Conservation (phyloP, 345 rosid genomes). For the Eucalyptus decipiens region DNA sequence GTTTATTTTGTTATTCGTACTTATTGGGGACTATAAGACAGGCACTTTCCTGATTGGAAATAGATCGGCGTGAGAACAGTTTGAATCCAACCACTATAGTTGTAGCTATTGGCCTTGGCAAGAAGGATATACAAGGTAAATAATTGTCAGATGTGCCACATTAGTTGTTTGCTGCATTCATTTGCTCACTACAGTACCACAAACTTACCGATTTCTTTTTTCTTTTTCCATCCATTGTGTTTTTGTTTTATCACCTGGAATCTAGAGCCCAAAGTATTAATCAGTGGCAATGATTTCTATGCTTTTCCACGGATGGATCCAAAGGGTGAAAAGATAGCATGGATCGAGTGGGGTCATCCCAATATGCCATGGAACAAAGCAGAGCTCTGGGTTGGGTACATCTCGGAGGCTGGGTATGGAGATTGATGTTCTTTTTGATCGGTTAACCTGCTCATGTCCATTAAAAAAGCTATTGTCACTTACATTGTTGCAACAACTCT, state of each 20-base stretch:
- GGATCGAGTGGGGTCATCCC: too few relatives aligned
- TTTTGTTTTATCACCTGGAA: background rate
- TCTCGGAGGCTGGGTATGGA: too few relatives aligned
- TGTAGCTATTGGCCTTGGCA: slow-evolving; percentile 30
- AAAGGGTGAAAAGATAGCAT: too few relatives aligned
- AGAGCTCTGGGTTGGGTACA: too few relatives aligned
- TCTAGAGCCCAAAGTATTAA: slow-evolving; percentile 72
- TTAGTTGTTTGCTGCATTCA: background rate
- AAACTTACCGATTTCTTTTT: background rate
- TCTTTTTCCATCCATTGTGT: background rate
- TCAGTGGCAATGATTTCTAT: too few relatives aligned
- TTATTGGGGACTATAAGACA: background rate
- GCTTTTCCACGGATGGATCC: too few relatives aligned
- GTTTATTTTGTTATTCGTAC: background rate
- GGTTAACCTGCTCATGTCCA: background rate
- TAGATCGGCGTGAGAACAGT: slow-evolving; percentile 56
- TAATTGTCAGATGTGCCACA: background rate
- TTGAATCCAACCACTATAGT: slow-evolving; percentile 49
- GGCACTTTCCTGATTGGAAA: background rate
- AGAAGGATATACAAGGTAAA: slow-evolving; percentile 42
- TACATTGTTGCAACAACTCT: background rate
- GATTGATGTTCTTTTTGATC: background rate
- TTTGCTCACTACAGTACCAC: background rate
- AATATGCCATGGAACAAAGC: too few relatives aligned
- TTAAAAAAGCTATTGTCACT: background rate